Evolutionary conservation across 257 asterid species (phyloP).

Genomic region (Solanum chiquidenum): DNA sequence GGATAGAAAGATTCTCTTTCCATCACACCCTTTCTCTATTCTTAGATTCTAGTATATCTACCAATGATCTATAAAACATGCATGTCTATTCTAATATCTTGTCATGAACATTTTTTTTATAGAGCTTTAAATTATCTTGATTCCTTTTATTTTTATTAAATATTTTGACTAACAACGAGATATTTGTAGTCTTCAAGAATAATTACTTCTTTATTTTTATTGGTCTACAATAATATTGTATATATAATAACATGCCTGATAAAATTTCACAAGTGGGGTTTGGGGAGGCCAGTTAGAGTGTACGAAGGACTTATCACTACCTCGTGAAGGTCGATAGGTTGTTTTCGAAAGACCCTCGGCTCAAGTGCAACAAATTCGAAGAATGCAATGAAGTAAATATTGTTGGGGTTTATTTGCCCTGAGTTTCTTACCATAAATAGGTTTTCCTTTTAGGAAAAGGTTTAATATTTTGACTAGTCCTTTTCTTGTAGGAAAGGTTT

Average conservation of each 20-base stretch:
- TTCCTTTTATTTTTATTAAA: no score
- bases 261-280: background rate
- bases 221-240: background rate
- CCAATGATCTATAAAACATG: background rate
- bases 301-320: background rate
- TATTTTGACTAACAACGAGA: background rate
- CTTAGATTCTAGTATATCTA: background rate
- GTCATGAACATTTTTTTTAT: background rate
- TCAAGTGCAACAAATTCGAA: background rate
- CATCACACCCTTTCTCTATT: background rate
- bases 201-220: no score
- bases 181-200: background rate
- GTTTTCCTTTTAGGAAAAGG: no score
- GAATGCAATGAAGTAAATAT: background rate
- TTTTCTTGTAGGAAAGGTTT: no score
- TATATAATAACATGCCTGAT: background rate
- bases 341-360: background rate
- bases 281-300: no score
- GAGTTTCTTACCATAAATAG: no score
- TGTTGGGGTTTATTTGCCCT: no score
- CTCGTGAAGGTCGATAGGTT: background rate
- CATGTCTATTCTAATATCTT: background rate
- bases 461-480: no score
- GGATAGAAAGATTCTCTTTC: background rate
- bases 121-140: background rate